phyloP scores from a whole-genome alignment of 2,329 filamentous ascomycete species.

The Aspergillus candidus region DNA sequence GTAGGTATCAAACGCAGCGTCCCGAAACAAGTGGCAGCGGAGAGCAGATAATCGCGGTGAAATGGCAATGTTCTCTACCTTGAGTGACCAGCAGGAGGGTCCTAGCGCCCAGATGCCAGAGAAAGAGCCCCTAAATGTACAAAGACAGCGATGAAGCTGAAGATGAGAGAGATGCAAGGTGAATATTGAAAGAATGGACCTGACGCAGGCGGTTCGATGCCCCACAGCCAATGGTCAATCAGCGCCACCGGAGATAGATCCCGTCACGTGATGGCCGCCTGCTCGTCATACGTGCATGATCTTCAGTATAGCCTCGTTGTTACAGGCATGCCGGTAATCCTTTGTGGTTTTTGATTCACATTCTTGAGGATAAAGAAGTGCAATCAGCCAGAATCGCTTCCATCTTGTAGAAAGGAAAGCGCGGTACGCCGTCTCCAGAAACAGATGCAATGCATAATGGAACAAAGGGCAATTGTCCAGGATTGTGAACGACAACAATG shows the following conservation, averaged over 20 bases:
- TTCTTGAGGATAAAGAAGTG: too few relatives aligned
- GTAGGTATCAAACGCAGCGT: too few relatives aligned
- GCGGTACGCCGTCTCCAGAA: too few relatives aligned
- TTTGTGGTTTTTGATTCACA: background rate
- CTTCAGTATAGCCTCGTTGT: background rate
- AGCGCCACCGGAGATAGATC: background rate
- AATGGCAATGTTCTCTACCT: too few relatives aligned
- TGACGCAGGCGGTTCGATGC: constrained; percentile 8
- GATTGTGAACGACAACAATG: background rate
- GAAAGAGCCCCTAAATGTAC: background rate
- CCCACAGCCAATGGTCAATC: constrained; percentile 15
- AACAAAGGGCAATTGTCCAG: too few relatives aligned
- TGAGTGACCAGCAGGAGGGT: too few relatives aligned
- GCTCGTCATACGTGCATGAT: too few relatives aligned
- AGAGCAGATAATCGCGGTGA: too few relatives aligned
- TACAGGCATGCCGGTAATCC: background rate
- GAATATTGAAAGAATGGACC: constrained; percentile 1
- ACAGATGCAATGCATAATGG: too few relatives aligned
- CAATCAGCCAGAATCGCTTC: background rate
- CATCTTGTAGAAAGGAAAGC: too few relatives aligned
- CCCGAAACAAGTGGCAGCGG: too few relatives aligned
- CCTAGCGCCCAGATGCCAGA: too few relatives aligned
- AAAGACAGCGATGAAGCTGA: background rate
- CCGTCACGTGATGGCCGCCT: constrained; percentile 8
- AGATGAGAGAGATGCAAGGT: background rate